Evolutionary conservation across 1,284 basidiomycete species (phyloP), one percentile per base, ranked within the genome.

Genomic region (Puccinia horiana): DNA sequence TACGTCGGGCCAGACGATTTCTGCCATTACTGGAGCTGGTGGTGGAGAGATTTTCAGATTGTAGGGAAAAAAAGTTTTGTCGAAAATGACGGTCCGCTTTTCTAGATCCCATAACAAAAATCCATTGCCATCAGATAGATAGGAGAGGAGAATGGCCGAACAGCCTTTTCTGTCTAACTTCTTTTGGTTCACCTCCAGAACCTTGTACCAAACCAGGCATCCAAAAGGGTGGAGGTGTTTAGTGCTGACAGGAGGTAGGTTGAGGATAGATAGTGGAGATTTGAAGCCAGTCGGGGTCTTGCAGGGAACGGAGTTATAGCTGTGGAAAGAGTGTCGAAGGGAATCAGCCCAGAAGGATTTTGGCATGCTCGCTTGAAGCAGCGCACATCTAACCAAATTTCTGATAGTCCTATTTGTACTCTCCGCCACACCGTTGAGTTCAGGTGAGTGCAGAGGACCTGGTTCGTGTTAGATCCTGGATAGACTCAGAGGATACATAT

Each of bases 291-390:
- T 20, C 3, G 72, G 72, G 23, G 40, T 75, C 9, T 20, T 3
- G 47, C 72, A 75, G 3, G 72, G 72, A 9, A 52, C 23, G 3
- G 44, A 54, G 47, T 75, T 75, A 23, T 54, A 29, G 32, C 44
- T 75, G 26, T 42, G 37, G 2, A 75, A 11, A 49, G 54, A 18
- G 32, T 75, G 47, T 6, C 49, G 23, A 12, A 75, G 37, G 49
- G 72, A 44, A 54, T 75, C 72, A 8, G 29, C 72, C 74, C 74
- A 61, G 74, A 58, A 76, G 26, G 9, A 16, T 18, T 58, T 76
- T 20, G 74, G 74, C 2, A 76, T 5, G 23, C 29, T 20, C 20
- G 74, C 26, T 14, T 58, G 49, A 4, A 44, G 2, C 6, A 76
- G 54, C 18, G 54, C 16, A 54, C 74, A 76, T 11, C 74, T 8